phyloP scores from a whole-genome alignment of 192 early-diverging fungal genomes.

The Phycomyces blakesleeanus region DNA sequence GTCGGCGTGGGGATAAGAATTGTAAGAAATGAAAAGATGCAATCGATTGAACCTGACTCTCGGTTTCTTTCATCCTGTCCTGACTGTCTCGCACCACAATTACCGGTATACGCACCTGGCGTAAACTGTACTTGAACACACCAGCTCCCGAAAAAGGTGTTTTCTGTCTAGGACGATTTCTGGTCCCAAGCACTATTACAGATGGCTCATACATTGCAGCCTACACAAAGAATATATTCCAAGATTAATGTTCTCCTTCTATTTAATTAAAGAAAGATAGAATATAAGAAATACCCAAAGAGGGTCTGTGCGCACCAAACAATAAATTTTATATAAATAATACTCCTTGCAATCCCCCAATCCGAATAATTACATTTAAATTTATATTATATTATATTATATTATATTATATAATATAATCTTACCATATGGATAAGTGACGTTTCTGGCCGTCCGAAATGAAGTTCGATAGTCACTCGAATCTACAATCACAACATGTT shows the following conservation, averaged over 20 bases:
- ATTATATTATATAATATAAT: neutral
- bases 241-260: too few species aligned
- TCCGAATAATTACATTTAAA: too few species aligned
- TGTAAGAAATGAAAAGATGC: neutral
- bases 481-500: neutral
- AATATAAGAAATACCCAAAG: too few species aligned
- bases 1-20: neutral
- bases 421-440: neutral
- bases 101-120: conserved; percentile 56
- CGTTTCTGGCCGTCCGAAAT: neutral
- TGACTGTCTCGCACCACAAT: conserved; percentile 46
- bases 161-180: conserved; percentile 53
- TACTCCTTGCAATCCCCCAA: too few species aligned
- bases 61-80: neutral
- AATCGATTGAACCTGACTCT: conserved; percentile 4
- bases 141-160: conserved; percentile 54
- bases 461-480: neutral
- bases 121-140: conserved; percentile 55
- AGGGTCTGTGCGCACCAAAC: neutral
- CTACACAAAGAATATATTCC: too few species aligned
- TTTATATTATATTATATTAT: too few species aligned
- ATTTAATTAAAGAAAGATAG: neutral
- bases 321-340: too few species aligned
- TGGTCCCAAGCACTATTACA: conserved; percentile 62
- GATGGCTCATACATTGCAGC: conserved; percentile 50